Conservation (phyloP, 1,139 yeast genomes). For the Blastobotrys capitulatus region DNA sequence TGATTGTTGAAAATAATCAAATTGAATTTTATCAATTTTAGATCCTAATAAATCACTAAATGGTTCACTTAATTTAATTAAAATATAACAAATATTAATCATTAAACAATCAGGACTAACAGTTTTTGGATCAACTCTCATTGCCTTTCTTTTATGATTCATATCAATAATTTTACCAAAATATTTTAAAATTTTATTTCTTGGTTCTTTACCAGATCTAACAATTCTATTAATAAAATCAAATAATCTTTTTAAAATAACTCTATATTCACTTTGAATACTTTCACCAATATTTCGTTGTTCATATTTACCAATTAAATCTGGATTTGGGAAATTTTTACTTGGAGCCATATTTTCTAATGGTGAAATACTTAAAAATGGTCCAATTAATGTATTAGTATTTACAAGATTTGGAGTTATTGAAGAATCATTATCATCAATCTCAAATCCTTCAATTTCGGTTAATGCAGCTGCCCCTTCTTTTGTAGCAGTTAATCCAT, state of each 20-base stretch:
- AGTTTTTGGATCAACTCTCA: conserved; percentile 61
- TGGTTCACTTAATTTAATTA: conserved; percentile 74
- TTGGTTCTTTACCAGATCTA: conserved; percentile 64
- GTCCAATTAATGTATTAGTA: conserved; percentile 61
- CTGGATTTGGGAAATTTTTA: conserved; percentile 26
- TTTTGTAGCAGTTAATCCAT: conserved; percentile 55
- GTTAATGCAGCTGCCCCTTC: conserved; percentile 58
- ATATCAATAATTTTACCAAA: conserved; percentile 67
- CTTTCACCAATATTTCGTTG: conserved; percentile 22
- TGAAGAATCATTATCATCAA: conserved; percentile 31
- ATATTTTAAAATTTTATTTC: conserved; percentile 59
- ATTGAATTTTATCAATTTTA: conserved; percentile 73
- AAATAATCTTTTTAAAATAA: conserved; percentile 42
- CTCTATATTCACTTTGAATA: conserved; percentile 28
- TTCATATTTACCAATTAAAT: conserved; percentile 21
- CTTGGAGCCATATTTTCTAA: conserved; percentile 34
- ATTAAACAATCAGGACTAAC: conserved; percentile 78
- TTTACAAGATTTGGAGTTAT: conserved; percentile 45
- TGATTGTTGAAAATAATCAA: conserved; percentile 51
- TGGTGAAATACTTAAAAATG: conserved; percentile 72
- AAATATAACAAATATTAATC: conserved; percentile 64
- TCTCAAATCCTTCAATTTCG: conserved; percentile 46
- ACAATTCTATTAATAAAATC: conserved; percentile 66
- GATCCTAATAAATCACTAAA: conserved; percentile 56
- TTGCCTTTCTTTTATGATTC: conserved; percentile 81